These are phyloP conservation scores for Auriscalpium orientale DNA, from an alignment of 768 basidiomycete species.

Conservation along the genomic window DNA sequence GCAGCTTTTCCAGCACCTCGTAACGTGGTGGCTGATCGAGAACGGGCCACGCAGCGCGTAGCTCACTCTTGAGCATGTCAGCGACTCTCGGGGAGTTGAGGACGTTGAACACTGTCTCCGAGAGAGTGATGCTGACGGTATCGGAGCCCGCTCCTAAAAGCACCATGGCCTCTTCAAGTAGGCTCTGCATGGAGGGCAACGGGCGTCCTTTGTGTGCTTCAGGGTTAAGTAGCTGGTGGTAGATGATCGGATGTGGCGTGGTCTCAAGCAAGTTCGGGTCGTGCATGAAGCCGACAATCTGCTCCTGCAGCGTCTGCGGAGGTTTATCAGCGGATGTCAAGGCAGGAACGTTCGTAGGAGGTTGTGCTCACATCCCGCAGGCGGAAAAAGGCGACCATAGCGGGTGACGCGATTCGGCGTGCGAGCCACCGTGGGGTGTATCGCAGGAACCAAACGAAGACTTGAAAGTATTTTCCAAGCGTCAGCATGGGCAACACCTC, in stretches of 20 bases:
- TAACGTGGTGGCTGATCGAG: neutral
- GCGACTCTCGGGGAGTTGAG: neutral
- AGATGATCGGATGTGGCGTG: neutral
- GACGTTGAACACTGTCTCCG: neutral
- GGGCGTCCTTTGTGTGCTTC: neutral
- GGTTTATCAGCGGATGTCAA: too few relatives aligned
- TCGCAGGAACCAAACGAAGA: neutral
- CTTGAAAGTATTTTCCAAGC: neutral
- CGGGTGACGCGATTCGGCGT: neutral
- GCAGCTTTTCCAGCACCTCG: neutral
- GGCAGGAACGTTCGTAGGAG: too few relatives aligned
- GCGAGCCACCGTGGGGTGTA: neutral
- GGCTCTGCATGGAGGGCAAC: neutral
- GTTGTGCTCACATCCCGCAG: neutral
- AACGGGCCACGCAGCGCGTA: neutral
- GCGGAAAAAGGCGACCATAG: neutral
- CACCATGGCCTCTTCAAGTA: neutral
- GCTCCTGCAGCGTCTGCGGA: neutral
- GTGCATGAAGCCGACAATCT: neutral
- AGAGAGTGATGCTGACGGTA: neutral
- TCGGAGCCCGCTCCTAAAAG: neutral
- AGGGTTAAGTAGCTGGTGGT: neutral
- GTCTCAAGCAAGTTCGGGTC: neutral
- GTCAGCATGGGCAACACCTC: neutral
- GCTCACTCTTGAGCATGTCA: neutral